Conservation (phyloP, 441 rosid species). For the Erysimum pusillum region DNA sequence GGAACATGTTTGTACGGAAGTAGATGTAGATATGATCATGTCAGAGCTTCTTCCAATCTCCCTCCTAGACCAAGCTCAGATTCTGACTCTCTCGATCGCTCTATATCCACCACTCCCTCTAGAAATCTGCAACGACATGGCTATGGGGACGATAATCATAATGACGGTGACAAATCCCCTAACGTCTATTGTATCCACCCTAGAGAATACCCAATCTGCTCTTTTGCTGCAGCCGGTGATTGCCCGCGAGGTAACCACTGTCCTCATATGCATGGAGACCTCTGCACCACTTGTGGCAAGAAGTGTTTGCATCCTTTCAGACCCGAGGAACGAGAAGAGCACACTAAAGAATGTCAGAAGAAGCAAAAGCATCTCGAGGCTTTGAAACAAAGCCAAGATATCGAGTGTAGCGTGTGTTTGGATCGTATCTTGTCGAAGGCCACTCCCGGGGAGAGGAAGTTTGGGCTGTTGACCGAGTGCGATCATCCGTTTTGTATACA, state of each 20-base stretch:
- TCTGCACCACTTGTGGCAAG: conserved; percentile 86
- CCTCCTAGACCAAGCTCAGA: conserved; percentile 50
- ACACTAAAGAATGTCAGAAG: conserved; percentile 62
- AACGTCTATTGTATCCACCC: conserved; percentile 49
- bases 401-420: conserved; percentile 53
- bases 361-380: conserved; percentile 44
- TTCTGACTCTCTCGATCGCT: conserved; percentile 25
- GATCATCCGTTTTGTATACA: conserved; percentile 59
- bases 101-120: conserved; percentile 9
- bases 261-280: conserved; percentile 89
- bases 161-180: conserved; percentile 51
- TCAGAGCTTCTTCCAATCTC: conserved; percentile 58
- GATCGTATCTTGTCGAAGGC: conserved; percentile 90
- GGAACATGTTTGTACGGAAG: conserved; percentile 86
- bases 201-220: conserved; percentile 77
- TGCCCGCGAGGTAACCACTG: conserved; percentile 89
- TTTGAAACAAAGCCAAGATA: conserved; percentile 46
- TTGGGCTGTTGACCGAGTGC: conserved; percentile 46
- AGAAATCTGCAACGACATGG: conserved; percentile 46
- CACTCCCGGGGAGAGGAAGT: conserved; percentile 73
- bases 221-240: conserved; percentile 88
- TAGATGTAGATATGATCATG: conserved; percentile 92
- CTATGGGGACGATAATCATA: conserved; percentile 44
- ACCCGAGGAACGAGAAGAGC: conserved; percentile 85
- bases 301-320: conserved; percentile 93